Evolutionary conservation across 1,284 basidiomycete species (phyloP).

Genomic region (Irpex rosettiformis): DNA sequence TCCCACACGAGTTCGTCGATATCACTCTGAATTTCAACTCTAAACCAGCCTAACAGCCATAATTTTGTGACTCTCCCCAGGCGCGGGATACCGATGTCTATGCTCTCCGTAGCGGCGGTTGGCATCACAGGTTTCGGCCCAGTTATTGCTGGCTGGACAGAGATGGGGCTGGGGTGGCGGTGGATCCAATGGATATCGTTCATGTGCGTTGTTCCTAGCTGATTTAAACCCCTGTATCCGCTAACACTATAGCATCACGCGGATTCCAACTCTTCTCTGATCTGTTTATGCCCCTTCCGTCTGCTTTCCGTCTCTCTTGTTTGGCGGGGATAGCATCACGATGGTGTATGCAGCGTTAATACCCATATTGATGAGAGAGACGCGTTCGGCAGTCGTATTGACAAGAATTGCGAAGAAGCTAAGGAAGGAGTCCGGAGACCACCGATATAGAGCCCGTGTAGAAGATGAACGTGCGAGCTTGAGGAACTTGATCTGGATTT

Average conservation of each 20-base stretch:
- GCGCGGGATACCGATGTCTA: constrained; percentile 70
- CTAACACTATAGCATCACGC: too few relatives aligned
- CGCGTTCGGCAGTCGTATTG: constrained; percentile 60
- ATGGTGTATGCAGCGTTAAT: constrained; percentile 41
- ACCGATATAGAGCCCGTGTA: constrained; percentile 55
- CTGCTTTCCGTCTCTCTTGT: neutral
- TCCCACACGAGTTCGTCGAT: constrained; percentile 45
- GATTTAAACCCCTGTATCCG: too few relatives aligned
- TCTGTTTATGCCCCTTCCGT: too few relatives aligned
- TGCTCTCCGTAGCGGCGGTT: constrained; percentile 59
- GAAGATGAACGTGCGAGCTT: constrained; percentile 62
- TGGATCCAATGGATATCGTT: constrained; percentile 83
- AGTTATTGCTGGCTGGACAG: constrained; percentile 66
- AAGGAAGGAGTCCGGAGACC: constrained; percentile 60
- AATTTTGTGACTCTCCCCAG: constrained; percentile 28
- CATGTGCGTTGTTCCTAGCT: constrained; percentile 39
- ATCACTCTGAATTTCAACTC: neutral
- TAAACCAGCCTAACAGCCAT: neutral
- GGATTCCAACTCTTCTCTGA: too few relatives aligned
- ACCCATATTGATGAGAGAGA: constrained; percentile 55
- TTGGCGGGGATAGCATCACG: constrained; percentile 37
- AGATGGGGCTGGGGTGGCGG: constrained; percentile 69
- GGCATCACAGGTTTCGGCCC: constrained; percentile 65
- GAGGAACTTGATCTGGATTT: constrained; percentile 55
- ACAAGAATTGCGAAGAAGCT: constrained; percentile 54